Evolutionary conservation across 768 basidiomycete genomes (phyloP), one percentile per base, ranked within the genome.

Genomic region (Kwoniella shandongensis): DNA sequence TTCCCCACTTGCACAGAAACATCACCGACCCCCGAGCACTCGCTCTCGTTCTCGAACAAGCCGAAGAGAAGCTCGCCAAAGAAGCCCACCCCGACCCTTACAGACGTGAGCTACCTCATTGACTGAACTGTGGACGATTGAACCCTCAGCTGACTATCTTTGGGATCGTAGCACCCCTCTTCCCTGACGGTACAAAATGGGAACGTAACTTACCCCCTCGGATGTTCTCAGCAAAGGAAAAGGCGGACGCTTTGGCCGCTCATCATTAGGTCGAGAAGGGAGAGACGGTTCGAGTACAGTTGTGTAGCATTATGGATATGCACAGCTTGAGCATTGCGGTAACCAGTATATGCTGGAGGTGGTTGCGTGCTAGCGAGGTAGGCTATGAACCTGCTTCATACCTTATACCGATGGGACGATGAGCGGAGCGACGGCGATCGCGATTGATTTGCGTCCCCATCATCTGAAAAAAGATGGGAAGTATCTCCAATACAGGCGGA

Each of bases 111-210:
- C 42, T 13, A 29, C 38, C n/a, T 17, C 25, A 1, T 10, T 22
- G 51, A 7, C 17, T 45, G 10, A 4, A 35, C 27, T 12, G 3
- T 15, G 15, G 25, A 7, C 25, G 20, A 42, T 42, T 20, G 51
- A 22, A 23, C 50, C 10, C 48, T 53, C 23, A 25, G 44, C 40
- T 53, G 18, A 36, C 23, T 5, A 1, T 13, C 26, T 8, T n/a
- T 20, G 30, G 11, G 25, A 20, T 36, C 13, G 23, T 60, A 97
- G 93, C 87, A 57, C 83, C 92, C 44, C 70, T 82, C 38, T 88
- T 85, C 75, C 90, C 91, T 44, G 91, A 88, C 56, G 93, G 93
- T 57, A 91, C 91, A n/a, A 96, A 94, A 79, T 97, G 92, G 76
- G 78, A 79, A 63, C 72, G 78, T 48, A 79, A 78, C 72, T 51